Conservation (phyloP, 2,329 filamentous ascomycete species). For the Talaromyces piceae region DNA sequence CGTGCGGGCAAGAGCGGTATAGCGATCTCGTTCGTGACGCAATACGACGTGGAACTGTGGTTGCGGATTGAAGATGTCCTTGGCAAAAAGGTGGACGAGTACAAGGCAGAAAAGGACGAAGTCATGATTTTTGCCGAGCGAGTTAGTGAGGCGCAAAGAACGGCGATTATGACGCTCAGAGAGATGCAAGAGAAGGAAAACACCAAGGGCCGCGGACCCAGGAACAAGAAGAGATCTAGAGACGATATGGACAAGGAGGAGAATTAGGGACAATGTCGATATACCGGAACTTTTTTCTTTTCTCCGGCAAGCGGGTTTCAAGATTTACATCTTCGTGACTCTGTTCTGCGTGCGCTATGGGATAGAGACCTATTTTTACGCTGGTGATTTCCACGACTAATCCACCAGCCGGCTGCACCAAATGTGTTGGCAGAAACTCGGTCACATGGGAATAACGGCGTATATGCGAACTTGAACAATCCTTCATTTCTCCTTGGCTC, state of each 20-base stretch:
- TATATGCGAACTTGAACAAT: too few relatives aligned
- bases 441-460: too few relatives aligned
- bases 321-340: not conserved
- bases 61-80: slow-evolving; percentile 74
- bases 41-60: slow-evolving; percentile 80
- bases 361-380: too few relatives aligned
- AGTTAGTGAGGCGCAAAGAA: slow-evolving; percentile 74
- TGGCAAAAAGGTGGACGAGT: slow-evolving; percentile 65
- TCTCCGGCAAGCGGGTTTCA: not conserved
- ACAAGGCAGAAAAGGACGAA: slow-evolving; percentile 68
- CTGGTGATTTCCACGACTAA: too few relatives aligned
- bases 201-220: slow-evolving; percentile 45
- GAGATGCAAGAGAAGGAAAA: slow-evolving; percentile 61
- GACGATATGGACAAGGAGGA: slow-evolving; percentile 71
- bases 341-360: too few relatives aligned
- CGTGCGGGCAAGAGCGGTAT: slow-evolving; percentile 78
- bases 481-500: too few relatives aligned
- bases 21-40: slow-evolving; percentile 73
- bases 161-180: slow-evolving; percentile 76
- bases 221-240: slow-evolving; percentile 45
- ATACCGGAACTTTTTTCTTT: not conserved
- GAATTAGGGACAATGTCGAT: slow-evolving; percentile 41
- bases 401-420: too few relatives aligned
- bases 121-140: slow-evolving; percentile 72
- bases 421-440: too few relatives aligned